Conservation (phyloP, 139 green algal species). For the Raphidocelis subcapitata region DNA sequence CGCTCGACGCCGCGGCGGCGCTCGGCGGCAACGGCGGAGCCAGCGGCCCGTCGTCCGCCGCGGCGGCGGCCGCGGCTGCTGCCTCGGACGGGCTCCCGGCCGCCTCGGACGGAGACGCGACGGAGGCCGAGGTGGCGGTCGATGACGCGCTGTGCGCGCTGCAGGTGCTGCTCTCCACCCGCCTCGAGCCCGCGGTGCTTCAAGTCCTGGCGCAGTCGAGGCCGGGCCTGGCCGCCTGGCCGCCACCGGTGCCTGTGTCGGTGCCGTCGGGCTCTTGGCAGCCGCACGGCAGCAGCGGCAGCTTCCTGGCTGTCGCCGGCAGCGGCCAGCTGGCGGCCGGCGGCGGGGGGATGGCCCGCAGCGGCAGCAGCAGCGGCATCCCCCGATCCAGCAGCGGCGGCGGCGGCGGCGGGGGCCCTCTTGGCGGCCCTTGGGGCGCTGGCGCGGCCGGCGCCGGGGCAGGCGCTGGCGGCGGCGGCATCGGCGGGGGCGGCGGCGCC, state of each 20-base stretch:
- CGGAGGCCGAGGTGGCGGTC: neutral
- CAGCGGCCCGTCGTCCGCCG: too few species aligned
- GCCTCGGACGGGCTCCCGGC: neutral
- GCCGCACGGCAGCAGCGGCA: constrained; percentile 37
- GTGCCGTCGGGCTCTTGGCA: too few species aligned
- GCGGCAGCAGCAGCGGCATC: constrained; percentile 28
- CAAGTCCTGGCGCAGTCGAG: neutral
- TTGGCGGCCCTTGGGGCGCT: neutral
- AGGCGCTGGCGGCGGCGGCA: neutral
- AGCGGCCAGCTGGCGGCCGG: neutral
- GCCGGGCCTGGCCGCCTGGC: neutral
- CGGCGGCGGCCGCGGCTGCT: neutral
- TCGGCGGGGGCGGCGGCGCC: neutral
- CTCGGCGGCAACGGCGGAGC: neutral
- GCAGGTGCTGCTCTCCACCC: neutral
- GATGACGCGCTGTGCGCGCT: constrained; percentile 1
- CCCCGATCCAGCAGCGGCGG: constrained; percentile 41
- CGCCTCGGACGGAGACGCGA: too few species aligned
- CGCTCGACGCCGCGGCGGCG: constrained; percentile 7
- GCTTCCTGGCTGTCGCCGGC: constrained; percentile 36
- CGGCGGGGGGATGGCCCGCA: constrained; percentile 14
- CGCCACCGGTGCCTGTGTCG: neutral
- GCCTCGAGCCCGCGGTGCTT: constrained; percentile 1
- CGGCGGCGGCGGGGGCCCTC: constrained; percentile 20
- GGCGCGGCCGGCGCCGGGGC: neutral